Base-by-base conservation (phyloP, 2,329 filamentous ascomycete species). In the Pseudocercospora vitis region DNA sequence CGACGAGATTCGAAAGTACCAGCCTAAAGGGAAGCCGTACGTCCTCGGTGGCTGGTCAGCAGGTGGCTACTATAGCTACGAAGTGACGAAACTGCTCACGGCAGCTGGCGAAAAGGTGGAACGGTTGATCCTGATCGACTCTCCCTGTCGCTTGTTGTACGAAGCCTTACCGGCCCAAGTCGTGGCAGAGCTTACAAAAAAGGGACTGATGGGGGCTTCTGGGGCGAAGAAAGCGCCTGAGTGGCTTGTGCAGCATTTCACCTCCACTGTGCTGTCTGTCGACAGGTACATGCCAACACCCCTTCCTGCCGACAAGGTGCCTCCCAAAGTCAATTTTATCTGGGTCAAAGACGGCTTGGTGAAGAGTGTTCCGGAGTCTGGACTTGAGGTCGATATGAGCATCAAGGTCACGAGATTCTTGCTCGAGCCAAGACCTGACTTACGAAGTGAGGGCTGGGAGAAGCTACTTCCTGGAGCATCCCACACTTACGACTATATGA, bases 21-120 rank as follows among this genome's bases (percentile, higher is more conserved):
- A 80, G 57, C 73, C 76, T 3, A 68, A 70, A 9, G 74, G 76
- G 0, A 48, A 54, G 51, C 84, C 85, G 0, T 89, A 88, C 70
- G 78, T 79, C 47, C 71, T 90, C 1, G 81, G 83, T 12, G 88
- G 88, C 19, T 91, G 87, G 87, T 88, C 83, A n/a, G 87, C 86
- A 1, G 88, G 87, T 21, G 87, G 87, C 29, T 85, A 89, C 44
- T 84, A 85, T 55, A 85, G 86, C 35, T 89, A 60, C 48, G 67
- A 66, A 55, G 60, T 63, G 12, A 58, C 63, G 7, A 66, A 64
- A 52, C 49, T 65, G 16, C 52, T 68, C 8, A 57, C 47, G 2
- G 55, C 35, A 7, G 52, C 50, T 1, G 65, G 65, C 7, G 60
- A 65, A 46, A 63, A 62, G 40, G 56, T 67, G 3, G 63, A 65